phyloP scores from a whole-genome alignment of 768 basidiomycete genomes.

The Kwoniella pini region DNA sequence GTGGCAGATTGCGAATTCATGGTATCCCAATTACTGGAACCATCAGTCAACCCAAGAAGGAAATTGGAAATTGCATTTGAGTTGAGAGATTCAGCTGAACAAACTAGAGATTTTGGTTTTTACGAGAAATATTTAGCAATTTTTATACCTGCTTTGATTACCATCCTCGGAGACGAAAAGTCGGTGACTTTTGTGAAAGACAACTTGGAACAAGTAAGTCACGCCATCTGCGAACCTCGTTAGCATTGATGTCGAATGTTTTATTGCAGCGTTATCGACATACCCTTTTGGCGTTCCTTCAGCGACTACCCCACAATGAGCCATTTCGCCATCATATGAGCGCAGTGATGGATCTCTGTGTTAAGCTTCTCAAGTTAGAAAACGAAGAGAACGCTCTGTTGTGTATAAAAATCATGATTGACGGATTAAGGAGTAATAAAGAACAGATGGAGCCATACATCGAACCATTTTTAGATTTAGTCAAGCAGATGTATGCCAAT shows the following conservation, averaged over 20 bases:
- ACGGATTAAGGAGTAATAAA: slow-evolving; percentile 65
- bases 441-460: slow-evolving; percentile 67
- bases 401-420: slow-evolving; percentile 87
- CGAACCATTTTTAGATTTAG: slow-evolving; percentile 74
- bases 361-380: slow-evolving; percentile 79
- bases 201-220: slow-evolving; percentile 52
- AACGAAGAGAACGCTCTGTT: slow-evolving; percentile 93
- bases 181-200: slow-evolving; percentile 57
- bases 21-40: slow-evolving; percentile 48
- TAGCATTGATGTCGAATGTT: background rate
- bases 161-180: slow-evolving; percentile 42
- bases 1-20: slow-evolving; percentile 50
- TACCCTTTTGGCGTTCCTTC: slow-evolving; percentile 81
- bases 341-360: slow-evolving; percentile 73
- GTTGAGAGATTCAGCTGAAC: slow-evolving; percentile 52
- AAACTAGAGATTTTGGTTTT: slow-evolving; percentile 41
- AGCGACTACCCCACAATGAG: slow-evolving; percentile 81
- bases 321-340: slow-evolving; percentile 68
- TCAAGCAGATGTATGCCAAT: slow-evolving; percentile 75
- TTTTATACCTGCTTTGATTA: slow-evolving; percentile 42
- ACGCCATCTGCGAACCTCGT: background rate
- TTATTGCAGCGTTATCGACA: slow-evolving; percentile 72
- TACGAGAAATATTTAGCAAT: slow-evolving; percentile 48
- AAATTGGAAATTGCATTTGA: slow-evolving; percentile 44
- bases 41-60: slow-evolving; percentile 19